phyloP scores from a whole-genome alignment of 148 eudicot genomes.

The Pouteria glomerata region DNA sequence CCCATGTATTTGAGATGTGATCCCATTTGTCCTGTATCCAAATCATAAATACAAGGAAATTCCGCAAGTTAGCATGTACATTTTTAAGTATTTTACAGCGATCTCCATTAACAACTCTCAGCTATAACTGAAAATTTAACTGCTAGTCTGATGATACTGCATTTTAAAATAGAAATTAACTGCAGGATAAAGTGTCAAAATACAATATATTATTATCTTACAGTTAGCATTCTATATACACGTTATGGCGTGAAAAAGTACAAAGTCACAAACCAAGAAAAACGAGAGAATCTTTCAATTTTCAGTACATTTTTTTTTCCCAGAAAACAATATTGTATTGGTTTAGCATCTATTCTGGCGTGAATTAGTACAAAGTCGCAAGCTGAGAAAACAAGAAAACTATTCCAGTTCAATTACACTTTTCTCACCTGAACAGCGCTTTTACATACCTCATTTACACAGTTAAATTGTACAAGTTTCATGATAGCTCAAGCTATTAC shows the following conservation, averaged over 20 bases:
- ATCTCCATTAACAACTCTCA: neutral
- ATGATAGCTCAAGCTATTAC: neutral
- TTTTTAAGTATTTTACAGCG: neutral
- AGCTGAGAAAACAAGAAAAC: neutral
- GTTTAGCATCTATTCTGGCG: neutral
- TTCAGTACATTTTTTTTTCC: no score
- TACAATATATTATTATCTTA: no score
- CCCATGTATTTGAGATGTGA: slow-evolving; percentile 64
- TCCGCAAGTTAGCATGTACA: neutral
- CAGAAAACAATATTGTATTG: neutral
- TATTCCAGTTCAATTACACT: no score
- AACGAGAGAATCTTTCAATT: no score
- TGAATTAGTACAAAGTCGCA: no score
- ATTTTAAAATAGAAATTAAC: neutral
- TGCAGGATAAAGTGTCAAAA: neutral
- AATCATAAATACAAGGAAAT: neutral
- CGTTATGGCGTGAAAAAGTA: no score
- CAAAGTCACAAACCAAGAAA: no score
- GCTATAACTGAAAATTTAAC: neutral
- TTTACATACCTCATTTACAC: no score
- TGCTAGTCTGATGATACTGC: neutral
- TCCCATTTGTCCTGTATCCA: slow-evolving; percentile 78
- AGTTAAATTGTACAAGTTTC: no score
- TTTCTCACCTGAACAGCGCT: neutral
- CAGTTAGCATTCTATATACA: no score